Evolutionary conservation across 345 rosid species (phyloP), one percentile per base, ranked within the genome.

Genomic region (Hibiscus syriacus): DNA sequence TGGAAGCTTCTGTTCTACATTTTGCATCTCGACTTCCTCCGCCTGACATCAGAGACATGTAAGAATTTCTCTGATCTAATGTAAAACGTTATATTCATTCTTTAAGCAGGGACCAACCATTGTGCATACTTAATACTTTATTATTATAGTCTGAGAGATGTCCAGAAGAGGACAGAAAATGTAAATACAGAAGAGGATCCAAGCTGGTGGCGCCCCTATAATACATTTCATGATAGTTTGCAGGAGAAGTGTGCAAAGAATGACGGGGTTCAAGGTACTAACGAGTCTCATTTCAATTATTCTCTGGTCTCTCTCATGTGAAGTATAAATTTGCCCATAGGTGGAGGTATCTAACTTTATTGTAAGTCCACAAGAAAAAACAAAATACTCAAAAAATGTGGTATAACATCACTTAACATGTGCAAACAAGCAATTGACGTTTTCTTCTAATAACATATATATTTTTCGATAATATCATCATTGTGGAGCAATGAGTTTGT

Each of bases 171-270:
- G 72, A 82, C 88, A 3, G 79, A 82, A 81, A 81, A 90, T 69
- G 80, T 91, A 32, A 86, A 91, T 84, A 86, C 90, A 36, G 97
- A 91, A 66, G 95, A 89, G 80, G 90, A 94, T 82, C 98, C 98
- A 26, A 94, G 97, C 72, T 89, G 99, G 36, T 94, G 99, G 99
- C 95, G 92, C 49, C 99, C 96, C 41, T 92, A 84, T 68, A 71
- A 70, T 56, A 60, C 76, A 43, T 87, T 90, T 76, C 76, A 87
- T 55, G 90, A 87, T 30, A 83, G 41, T 53, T 74, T 92, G 55
- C 84, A 69, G 55, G 97, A 88, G 62, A 92, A 85, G 70, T 87
- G 76, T 74, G 74, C 82, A 54, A 90, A 85, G 85, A 85, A 68
- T 64, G 97, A 92, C 73, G 88, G 78, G 70, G 54, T 84, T 48